A percentile compares a stretch with the other conserved stretches of the same genome.
Evolutionary conservation across 805 yeast genomes (phyloP).

Genomic region (Candida hungchunana): DNA sequence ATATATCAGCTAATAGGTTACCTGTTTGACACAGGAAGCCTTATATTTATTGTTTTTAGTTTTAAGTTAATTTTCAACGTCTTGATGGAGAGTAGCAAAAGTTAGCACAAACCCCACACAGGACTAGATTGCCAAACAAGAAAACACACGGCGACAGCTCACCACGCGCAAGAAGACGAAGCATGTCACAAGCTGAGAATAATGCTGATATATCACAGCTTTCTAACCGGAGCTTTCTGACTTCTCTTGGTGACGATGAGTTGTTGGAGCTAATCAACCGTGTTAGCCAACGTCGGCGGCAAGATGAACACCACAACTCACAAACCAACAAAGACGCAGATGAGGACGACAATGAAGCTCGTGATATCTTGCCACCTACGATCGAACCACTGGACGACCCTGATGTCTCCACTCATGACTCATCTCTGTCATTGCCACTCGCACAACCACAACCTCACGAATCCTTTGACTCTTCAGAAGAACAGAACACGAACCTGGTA

Average conservation of each 20-base stretch:
- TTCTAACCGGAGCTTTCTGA: slow-evolving; percentile 18
- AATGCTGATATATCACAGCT: slow-evolving; percentile 12
- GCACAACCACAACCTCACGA: slow-evolving; percentile 12
- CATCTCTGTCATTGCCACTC: slow-evolving; percentile 13
- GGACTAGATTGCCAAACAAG: too few relatives aligned
- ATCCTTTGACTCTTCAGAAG: not conserved
- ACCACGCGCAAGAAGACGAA: too few relatives aligned
- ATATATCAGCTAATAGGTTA: not conserved
- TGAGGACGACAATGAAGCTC: not conserved
- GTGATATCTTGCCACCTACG: too few relatives aligned
- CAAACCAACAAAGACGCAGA: not conserved
- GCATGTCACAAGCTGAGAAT: too few relatives aligned
- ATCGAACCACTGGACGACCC: not conserved
- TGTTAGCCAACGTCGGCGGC: slow-evolving; percentile 27
- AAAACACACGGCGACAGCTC: too few relatives aligned
- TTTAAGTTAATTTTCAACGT: too few relatives aligned
- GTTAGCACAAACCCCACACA: too few relatives aligned
- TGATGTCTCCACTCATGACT: slow-evolving; percentile 1
- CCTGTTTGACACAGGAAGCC: not conserved
- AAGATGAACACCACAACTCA: slow-evolving; percentile 1
- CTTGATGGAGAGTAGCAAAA: too few relatives aligned
- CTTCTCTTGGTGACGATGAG: slow-evolving; percentile 36
- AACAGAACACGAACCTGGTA: slow-evolving; percentile 17
- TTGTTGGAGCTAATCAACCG: slow-evolving; percentile 33
- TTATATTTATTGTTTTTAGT: too few relatives aligned